Percentiles rank a stretch among this genome's conserved stretches.
Evolutionary conservation across 108 stramenopile genomes (phyloP).

Genomic region (Cyclostephanos invisitatus): DNA sequence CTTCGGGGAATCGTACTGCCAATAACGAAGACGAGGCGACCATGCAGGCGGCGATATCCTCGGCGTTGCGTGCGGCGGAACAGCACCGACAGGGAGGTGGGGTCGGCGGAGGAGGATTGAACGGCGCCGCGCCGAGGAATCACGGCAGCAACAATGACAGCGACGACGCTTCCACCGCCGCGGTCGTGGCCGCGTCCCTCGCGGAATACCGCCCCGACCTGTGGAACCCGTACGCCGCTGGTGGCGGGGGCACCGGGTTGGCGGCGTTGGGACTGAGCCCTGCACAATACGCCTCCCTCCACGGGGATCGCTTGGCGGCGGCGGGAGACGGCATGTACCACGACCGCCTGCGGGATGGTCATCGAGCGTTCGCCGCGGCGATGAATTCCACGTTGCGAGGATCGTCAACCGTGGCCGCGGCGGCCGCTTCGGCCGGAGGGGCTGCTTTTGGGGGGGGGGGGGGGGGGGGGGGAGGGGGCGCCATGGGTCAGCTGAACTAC

Average conservation of each 20-base stretch:
- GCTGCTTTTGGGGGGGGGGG: not conserved
- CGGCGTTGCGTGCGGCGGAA: slow-evolving; percentile 1
- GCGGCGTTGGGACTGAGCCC: not conserved
- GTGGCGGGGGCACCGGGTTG: not conserved
- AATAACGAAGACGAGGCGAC: slow-evolving; percentile 5
- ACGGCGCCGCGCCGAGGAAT: not conserved
- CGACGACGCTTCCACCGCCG: not conserved
- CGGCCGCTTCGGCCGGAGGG: not conserved
- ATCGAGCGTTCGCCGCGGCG: not conserved
- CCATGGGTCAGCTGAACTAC: not conserved
- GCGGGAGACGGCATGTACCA: not conserved
- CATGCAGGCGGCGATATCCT: slow-evolving; percentile 9
- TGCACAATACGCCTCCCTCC: not conserved
- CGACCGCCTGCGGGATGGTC: not conserved
- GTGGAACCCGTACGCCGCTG: not conserved
- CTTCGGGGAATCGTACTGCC: not conserved
- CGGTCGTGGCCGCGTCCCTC: not conserved
- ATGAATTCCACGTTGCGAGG: not conserved
- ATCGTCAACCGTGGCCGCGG: not conserved
- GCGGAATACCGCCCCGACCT: not conserved
- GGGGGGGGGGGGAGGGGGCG: not conserved
- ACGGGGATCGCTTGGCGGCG: not conserved
- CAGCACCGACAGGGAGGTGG: not conserved
- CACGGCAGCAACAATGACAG: not conserved
- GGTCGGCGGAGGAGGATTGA: not conserved